Conservation (phyloP, 2,329 filamentous ascomycete genomes). For the Zymoseptoria brevis region DNA sequence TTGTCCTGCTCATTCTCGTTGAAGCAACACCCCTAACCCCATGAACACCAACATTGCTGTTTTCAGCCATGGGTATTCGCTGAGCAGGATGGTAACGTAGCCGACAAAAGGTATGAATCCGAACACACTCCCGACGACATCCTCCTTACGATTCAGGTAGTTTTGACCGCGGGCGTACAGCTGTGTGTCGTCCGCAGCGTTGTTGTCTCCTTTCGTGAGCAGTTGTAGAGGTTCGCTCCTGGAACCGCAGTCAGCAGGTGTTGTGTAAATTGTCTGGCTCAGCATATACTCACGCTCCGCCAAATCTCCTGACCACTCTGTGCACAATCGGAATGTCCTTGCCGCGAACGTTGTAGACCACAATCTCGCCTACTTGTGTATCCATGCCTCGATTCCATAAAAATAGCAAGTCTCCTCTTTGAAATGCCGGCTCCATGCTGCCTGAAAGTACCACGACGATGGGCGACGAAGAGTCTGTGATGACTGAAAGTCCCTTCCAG, state of each 20-base stretch:
- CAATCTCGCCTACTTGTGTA: constrained; percentile 63
- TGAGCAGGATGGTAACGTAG: constrained; percentile 92
- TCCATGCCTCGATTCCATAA: constrained; percentile 63
- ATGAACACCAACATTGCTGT: constrained; percentile 89
- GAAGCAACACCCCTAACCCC: constrained; percentile 86
- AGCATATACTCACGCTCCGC: constrained; percentile 43
- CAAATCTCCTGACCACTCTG: constrained; percentile 68
- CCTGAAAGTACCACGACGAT: constrained; percentile 79
- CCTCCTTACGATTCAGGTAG: constrained; percentile 67
- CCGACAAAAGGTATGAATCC: constrained; percentile 92
- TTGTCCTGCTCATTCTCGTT: constrained; percentile 58
- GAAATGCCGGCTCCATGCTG: constrained; percentile 78
- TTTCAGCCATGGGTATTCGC: constrained; percentile 95
- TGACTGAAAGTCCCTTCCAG: constrained; percentile 74
- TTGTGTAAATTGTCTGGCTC: too few relatives aligned
- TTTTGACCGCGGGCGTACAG: constrained; percentile 80
- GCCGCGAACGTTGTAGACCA: constrained; percentile 76
- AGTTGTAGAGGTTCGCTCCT: constrained; percentile 53
- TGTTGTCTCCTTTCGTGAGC: constrained; percentile 97
- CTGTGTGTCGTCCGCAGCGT: constrained; percentile 85
- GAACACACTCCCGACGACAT: constrained; percentile 88
- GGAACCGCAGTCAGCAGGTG: neutral
- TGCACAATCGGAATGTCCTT: constrained; percentile 99
- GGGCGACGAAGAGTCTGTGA: constrained; percentile 56
- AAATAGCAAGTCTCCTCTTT: constrained; percentile 67